Conservation (phyloP, 2,329 filamentous ascomycete species). For the Zasmidium citrigriseum region DNA sequence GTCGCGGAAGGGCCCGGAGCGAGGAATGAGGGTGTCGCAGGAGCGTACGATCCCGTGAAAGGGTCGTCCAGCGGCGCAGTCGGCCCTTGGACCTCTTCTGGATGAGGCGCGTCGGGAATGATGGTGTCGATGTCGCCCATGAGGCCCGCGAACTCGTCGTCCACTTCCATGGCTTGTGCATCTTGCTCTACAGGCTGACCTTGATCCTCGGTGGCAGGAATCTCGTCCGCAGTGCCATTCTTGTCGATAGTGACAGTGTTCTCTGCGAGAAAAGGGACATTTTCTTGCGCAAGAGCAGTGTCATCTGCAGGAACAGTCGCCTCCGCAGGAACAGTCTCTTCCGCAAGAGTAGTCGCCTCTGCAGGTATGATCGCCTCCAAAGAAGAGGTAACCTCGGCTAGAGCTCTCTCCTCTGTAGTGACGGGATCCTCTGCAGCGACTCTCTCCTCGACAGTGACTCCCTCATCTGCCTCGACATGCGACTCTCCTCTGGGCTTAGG, state of each 20-base stretch:
- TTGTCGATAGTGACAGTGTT: too few relatives aligned
- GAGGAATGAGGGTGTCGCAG: not conserved
- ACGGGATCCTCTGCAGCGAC: too few relatives aligned
- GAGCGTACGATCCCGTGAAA: not conserved
- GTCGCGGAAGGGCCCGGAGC: not conserved
- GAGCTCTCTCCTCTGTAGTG: not conserved
- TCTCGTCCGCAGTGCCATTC: too few relatives aligned
- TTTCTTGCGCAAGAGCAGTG: too few relatives aligned
- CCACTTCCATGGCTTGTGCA: not conserved
- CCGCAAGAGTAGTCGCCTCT: not conserved
- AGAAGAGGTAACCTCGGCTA: not conserved
- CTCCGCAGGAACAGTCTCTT: not conserved
- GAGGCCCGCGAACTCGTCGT: not conserved
- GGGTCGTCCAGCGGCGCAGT: not conserved
- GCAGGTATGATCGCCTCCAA: not conserved
- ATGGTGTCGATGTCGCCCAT: conserved; percentile 8
- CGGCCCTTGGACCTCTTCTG: not conserved
- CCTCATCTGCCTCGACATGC: too few relatives aligned
- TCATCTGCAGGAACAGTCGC: too few relatives aligned
- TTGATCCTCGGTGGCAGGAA: not conserved
- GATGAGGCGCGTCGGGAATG: not conserved
- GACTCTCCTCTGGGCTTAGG: not conserved
- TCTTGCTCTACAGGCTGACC: not conserved
- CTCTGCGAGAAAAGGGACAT: too few relatives aligned
- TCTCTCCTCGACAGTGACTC: too few relatives aligned